These are phyloP conservation scores for Cenchrus americanus DNA, from an alignment of 176 grass and related monocot genomes.

Conservation along the genomic window DNA sequence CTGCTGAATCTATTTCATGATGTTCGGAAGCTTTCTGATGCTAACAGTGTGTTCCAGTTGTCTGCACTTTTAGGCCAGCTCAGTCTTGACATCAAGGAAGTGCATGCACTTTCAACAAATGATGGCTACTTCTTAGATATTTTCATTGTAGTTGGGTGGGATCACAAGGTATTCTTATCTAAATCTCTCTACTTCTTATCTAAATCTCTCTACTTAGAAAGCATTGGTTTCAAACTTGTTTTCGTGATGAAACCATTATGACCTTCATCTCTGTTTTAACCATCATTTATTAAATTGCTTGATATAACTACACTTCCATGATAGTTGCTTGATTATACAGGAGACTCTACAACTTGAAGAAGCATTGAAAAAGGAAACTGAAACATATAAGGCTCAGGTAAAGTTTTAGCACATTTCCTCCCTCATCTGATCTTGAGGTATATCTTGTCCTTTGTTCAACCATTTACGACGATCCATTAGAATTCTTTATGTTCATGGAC, in stretches of 20 bases:
- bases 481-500: not conserved
- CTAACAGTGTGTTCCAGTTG: not conserved
- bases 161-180: conserved; percentile 18
- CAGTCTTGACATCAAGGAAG: conserved; percentile 42
- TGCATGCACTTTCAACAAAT: conserved; percentile 36
- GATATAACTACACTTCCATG: not conserved
- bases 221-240: not conserved
- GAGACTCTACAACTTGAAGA: conserved; percentile 55
- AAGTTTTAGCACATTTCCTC: not conserved
- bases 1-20: not conserved
- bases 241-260: not conserved
- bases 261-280: not conserved
- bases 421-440: not conserved
- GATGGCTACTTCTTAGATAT: conserved; percentile 42
- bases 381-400: conserved; percentile 41
- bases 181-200: not conserved
- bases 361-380: conserved; percentile 45
- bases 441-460: not conserved
- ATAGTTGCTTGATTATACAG: conserved; percentile 33
- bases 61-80: conserved; percentile 36
- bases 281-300: not conserved
- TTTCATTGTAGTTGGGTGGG: conserved; percentile 37
- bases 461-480: not conserved
- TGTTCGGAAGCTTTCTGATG: not conserved
- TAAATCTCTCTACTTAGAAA: not conserved